Base-by-base conservation (phyloP, 2,329 filamentous ascomycete genomes). In the Xylaria multiplex region DNA sequence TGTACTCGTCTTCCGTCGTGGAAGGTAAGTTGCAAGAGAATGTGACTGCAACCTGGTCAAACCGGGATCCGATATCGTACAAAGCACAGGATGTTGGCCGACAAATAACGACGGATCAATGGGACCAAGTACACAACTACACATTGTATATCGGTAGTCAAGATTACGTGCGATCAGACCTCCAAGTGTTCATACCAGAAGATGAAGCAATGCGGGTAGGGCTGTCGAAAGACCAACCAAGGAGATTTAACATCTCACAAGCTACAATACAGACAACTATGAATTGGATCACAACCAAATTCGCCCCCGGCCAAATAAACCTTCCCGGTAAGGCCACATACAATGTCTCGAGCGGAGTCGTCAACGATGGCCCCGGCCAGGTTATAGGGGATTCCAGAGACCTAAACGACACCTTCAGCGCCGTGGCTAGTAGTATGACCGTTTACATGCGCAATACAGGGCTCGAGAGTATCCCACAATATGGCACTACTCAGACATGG, bases 1-100 rank as follows among this genome's bases (percentile, higher is more conserved):
- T 58, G 9, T 58, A 48, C 27, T 48, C 55, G 19, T 58, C 55
- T 7, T 48, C 55, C n/a, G 42, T 58, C 11, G 27, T 58, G 7
- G 42, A 58, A 30, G 55, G 55, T 5, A 37, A 11, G 16, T 24
- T 58, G 9, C 14, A 58, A n/a, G 55, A 58, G n/a, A 58, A 7
- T 1, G 14, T 48, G 7, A 22, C 8, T 14, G 19, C 55, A 30
- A 37, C 16, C 27, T 27, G 22, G 55, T 58, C 55, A 22, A 58
- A 48, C 8, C 55, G 55, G 43, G 43, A 37, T 8, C 35, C 35
- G 35, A 8, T 6, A 37, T 37, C 35, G 35, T 37, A 37, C 35
- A 37, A 37, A 37, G 35, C 35, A 37, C 35, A 37, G 35, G 11
- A 37, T 13, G 35, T 37, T 13, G 35, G 35, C 35, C 35, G 35